phyloP scores from a whole-genome alignment of 305 asterid genomes.

The Fraxinus ornus region DNA sequence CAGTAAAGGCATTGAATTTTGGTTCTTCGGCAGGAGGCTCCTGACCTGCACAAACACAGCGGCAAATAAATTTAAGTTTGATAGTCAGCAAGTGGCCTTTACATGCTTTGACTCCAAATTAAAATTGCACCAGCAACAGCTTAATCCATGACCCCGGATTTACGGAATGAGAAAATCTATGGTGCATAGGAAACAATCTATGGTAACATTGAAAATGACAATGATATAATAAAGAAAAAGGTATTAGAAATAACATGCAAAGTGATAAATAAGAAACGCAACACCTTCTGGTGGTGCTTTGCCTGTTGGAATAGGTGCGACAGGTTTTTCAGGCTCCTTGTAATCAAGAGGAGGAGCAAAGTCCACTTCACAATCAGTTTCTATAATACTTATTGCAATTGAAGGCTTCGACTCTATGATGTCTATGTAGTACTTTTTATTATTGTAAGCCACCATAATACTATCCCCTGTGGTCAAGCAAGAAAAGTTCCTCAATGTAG shows the following conservation, averaged over 20 bases:
- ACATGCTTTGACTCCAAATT: background rate
- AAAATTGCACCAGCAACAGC: background rate
- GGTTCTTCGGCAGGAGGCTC: conserved; percentile 68
- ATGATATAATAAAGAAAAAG: background rate
- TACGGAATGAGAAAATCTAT: background rate
- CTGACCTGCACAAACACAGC: conserved; percentile 34
- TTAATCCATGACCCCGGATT: background rate
- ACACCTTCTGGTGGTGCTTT: conserved; percentile 75
- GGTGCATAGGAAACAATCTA: background rate
- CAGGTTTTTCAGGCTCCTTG: conserved; percentile 86
- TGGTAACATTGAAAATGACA: background rate
- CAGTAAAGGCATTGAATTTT: conserved; percentile 83
- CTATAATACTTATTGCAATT: conserved; percentile 82
- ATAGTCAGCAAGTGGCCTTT: background rate
- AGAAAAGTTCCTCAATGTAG: conserved; percentile 91
- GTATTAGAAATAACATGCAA: background rate
- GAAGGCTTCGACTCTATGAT: conserved; percentile 94
- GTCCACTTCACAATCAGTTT: conserved; percentile 99
- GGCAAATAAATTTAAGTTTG: background rate
- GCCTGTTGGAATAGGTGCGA: conserved; percentile 42
- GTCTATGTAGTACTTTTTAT: conserved; percentile 87
- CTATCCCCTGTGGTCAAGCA: conserved; percentile 96
- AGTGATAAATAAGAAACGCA: background rate
- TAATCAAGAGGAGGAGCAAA: conserved; percentile 99
- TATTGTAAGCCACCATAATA: conserved; percentile 98